These are phyloP conservation scores for Neofusicoccum sp. DNA, from an alignment of 2,329 filamentous ascomycete species.

Conservation along the genomic window DNA sequence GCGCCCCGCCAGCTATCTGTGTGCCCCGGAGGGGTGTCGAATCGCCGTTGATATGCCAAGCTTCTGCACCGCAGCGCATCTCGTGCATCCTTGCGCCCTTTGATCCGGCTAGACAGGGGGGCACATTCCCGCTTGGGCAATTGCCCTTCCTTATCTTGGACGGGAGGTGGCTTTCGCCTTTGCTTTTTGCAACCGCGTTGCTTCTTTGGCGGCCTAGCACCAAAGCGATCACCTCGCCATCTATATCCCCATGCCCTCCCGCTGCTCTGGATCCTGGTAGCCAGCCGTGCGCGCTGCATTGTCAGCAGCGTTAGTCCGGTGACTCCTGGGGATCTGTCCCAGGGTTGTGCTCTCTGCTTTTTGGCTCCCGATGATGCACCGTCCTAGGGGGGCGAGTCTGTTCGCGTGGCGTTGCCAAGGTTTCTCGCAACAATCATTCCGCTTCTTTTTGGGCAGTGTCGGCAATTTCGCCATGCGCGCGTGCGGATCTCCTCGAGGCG, in stretches of 20 bases:
- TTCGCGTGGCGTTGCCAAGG: constrained; percentile 6
- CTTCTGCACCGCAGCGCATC: not conserved
- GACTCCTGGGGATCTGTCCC: not conserved
- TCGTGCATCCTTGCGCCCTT: not conserved
- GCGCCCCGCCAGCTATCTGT: not conserved
- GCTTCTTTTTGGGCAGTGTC: not conserved
- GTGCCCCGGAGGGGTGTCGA: not conserved
- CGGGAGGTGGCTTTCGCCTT: constrained; percentile 7
- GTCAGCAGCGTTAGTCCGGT: not conserved
- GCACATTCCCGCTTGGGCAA: constrained; percentile 10
- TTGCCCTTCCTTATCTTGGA: constrained; percentile 7
- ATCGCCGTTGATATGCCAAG: constrained; percentile 4
- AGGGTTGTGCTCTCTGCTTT: constrained; percentile 2
- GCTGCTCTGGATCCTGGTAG: constrained; percentile 8
- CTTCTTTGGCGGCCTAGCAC: constrained; percentile 10
- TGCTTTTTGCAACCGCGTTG: not conserved
- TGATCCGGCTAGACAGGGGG: not conserved
- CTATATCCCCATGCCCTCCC: not conserved
- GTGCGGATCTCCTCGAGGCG: not conserved
- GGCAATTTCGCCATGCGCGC: not conserved
- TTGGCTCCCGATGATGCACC: not conserved
- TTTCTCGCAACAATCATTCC: not conserved
- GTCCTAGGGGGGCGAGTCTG: not conserved
- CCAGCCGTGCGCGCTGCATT: constrained; percentile 4
- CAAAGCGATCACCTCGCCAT: not conserved